These are phyloP conservation scores for Cyberlindnera xylosilytica DNA, from an alignment of 805 yeast species.

Conservation along the genomic window DNA sequence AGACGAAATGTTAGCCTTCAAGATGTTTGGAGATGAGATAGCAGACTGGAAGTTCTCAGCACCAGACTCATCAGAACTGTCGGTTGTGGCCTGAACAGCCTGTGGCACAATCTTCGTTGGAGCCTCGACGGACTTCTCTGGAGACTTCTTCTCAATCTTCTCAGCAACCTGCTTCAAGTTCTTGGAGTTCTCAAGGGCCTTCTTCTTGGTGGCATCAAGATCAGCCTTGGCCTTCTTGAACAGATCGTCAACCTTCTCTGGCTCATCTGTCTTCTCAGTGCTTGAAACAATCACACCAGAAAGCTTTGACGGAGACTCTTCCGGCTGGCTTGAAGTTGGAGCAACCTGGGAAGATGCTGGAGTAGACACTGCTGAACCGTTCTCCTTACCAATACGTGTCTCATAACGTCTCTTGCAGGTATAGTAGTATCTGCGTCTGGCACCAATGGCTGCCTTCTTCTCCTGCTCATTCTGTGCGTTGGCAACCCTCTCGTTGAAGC, in stretches of 20 bases:
- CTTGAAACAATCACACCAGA: slow-evolving; percentile 7
- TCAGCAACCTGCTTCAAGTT: slow-evolving; percentile 1
- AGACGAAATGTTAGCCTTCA: background rate
- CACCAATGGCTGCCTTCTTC: slow-evolving; percentile 3
- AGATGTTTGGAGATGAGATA: background rate
- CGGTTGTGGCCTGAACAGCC: slow-evolving; percentile 14
- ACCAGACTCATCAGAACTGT: slow-evolving; percentile 19
- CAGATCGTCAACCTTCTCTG: slow-evolving; percentile 3
- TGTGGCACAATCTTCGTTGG: slow-evolving; percentile 1
- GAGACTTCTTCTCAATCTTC: slow-evolving; percentile 3
- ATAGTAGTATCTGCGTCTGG: slow-evolving; percentile 11
- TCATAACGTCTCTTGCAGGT: slow-evolving; percentile 11
- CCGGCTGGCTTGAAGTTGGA: background rate
- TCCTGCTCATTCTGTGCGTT: background rate
- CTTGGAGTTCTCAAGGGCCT: slow-evolving; percentile 2
- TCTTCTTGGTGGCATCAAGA: slow-evolving; percentile 11
- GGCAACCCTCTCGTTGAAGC: slow-evolving; percentile 1
- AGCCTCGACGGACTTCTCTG: background rate
- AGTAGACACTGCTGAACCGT: background rate
- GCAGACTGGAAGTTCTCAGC: slow-evolving; percentile 6
- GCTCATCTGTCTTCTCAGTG: slow-evolving; percentile 9
- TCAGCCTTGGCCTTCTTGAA: slow-evolving; percentile 17
- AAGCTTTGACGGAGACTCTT: background rate
- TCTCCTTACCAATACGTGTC: background rate
- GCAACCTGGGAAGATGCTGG: background rate